phyloP scores from a whole-genome alignment of 73 alveolate genomes.

The Tetrahymena malaccensis region DNA sequence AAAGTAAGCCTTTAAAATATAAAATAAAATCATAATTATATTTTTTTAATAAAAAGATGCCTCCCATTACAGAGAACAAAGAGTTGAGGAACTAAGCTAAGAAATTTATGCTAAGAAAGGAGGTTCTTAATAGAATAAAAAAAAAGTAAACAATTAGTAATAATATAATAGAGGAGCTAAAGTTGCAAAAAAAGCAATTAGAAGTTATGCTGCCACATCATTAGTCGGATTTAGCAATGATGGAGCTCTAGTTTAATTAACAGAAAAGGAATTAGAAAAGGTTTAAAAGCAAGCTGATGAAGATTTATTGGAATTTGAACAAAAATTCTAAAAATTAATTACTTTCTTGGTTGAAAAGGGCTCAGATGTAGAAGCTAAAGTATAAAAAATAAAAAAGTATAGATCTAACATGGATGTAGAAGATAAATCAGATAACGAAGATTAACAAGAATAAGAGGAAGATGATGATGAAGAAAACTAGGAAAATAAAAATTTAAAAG shows the following conservation, averaged over 20 bases:
- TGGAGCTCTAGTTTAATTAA: background rate
- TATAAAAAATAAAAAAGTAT: slow-evolving; percentile 34
- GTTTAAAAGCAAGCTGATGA: background rate
- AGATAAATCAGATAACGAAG: slow-evolving; percentile 24
- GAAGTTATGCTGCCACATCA: background rate
- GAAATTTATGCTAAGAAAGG: background rate
- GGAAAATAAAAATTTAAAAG: background rate
- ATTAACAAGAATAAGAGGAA: background rate
- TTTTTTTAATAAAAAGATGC: background rate
- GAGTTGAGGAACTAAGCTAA: slow-evolving; percentile 13
- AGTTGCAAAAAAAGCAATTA: background rate
- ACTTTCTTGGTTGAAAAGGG: background rate
- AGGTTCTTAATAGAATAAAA: background rate
- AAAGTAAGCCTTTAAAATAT: background rate
- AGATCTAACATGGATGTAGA: slow-evolving; percentile 36
- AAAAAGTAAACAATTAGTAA: no score
- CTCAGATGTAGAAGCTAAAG: background rate
- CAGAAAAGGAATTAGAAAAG: background rate
- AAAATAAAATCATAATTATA: background rate
- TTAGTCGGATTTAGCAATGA: background rate
- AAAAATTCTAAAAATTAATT: background rate
- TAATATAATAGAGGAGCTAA: no score
- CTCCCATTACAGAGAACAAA: background rate
- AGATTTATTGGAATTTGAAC: background rate
- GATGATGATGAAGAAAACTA: slow-evolving; percentile 40